Conservation (phyloP, 176 grass and related monocot species). For the Carex pumila region DNA sequence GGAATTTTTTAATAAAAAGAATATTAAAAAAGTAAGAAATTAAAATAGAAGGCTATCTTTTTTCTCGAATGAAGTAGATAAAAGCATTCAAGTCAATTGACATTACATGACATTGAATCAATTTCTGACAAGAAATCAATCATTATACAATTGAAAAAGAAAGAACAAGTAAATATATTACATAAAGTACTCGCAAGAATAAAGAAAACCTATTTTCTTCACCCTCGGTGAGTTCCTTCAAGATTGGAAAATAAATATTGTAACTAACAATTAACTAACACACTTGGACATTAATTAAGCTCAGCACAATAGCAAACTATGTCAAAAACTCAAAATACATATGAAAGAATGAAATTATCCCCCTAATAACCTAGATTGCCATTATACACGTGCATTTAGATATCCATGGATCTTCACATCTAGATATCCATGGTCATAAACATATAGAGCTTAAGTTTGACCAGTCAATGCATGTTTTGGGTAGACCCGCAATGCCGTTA, state of each 20-base stretch:
- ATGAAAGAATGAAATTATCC: too few relatives aligned
- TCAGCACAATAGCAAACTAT: too few relatives aligned
- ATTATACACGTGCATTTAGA: slow-evolving; percentile 23
- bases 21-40: too few relatives aligned
- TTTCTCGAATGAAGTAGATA: too few relatives aligned
- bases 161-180: not conserved
- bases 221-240: not conserved
- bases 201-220: not conserved
- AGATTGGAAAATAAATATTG: too few relatives aligned
- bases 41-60: too few relatives aligned
- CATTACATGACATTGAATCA: not conserved
- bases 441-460: slow-evolving; percentile 23
- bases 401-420: slow-evolving; percentile 25
- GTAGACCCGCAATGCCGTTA: slow-evolving; percentile 52
- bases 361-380: too few relatives aligned
- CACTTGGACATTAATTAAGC: too few relatives aligned
- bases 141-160: not conserved
- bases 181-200: not conserved
- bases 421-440: slow-evolving; percentile 39
- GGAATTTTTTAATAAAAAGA: too few relatives aligned
- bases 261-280: too few relatives aligned
- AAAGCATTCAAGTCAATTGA: too few relatives aligned
- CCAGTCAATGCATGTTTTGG: slow-evolving; percentile 25
- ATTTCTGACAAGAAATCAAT: not conserved
- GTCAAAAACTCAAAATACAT: too few relatives aligned